These are phyloP conservation scores for Papiliotrema nemorosa DNA, from an alignment of 1,284 basidiomycete genomes.

Conservation along the genomic window DNA sequence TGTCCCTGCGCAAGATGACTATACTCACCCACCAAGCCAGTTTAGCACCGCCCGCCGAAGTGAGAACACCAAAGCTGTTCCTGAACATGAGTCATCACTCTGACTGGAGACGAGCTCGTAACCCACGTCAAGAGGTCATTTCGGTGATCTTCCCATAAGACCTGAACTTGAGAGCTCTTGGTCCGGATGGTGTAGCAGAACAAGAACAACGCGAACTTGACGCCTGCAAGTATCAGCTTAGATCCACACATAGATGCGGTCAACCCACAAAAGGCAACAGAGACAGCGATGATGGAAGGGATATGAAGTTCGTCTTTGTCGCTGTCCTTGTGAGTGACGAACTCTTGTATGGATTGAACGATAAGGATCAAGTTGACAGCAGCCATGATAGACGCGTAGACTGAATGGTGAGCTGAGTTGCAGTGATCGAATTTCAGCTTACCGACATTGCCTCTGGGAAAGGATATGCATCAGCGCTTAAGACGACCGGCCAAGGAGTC, in stretches of 20 bases:
- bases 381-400: constrained; percentile 63
- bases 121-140: constrained; percentile 77
- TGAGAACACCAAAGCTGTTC: constrained; percentile 67
- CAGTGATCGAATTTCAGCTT: background rate
- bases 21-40: constrained; percentile 47
- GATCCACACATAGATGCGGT: background rate
- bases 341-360: constrained; percentile 69
- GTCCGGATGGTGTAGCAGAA: constrained; percentile 77
- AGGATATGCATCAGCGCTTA: background rate
- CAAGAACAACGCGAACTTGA: constrained; percentile 76
- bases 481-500: background rate
- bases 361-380: constrained; percentile 43
- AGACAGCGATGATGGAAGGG: constrained; percentile 76
- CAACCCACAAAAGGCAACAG: constrained; percentile 65
- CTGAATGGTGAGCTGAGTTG: constrained; percentile 13
- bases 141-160: constrained; percentile 93
- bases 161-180: constrained; percentile 81
- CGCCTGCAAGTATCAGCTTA: background rate
- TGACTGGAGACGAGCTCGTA: too few species aligned
- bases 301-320: constrained; percentile 71
- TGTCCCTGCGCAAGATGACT: background rate
- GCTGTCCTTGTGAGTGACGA: constrained; percentile 59
- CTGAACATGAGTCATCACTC: constrained; percentile 56
- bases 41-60: constrained; percentile 86
- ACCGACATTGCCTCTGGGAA: constrained; percentile 27